A percentile compares a stretch with the other conserved stretches of the same genome.
phyloP scores from a whole-genome alignment of 163 green algal genomes.

The Coccomyxa subellipsoidea region DNA sequence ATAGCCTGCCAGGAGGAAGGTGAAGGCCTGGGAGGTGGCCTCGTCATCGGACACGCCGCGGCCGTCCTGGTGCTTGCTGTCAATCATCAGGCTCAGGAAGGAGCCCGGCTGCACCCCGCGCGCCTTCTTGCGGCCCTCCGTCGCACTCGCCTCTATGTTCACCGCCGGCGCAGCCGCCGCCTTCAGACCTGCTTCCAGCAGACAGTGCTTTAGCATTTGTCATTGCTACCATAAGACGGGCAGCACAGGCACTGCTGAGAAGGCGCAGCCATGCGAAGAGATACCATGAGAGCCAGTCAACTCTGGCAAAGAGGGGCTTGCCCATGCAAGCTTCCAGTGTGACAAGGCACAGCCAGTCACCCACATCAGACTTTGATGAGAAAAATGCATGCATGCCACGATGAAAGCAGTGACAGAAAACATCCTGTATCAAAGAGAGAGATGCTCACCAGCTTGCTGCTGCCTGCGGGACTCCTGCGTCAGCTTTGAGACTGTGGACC shows the following conservation, averaged over 20 bases:
- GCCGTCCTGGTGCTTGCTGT: background rate
- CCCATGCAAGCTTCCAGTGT: too few relatives aligned
- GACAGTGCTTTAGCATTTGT: too few relatives aligned
- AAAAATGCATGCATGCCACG: background rate
- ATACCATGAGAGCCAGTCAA: too few relatives aligned
- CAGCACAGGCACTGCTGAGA: too few relatives aligned
- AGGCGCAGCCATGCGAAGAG: too few relatives aligned
- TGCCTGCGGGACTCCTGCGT: background rate
- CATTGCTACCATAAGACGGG: too few relatives aligned
- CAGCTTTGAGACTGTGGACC: background rate
- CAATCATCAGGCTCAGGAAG: slow-evolving; percentile 15
- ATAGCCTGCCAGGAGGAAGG: slow-evolving; percentile 19
- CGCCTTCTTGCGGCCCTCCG: background rate
- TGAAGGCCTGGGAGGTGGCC: slow-evolving; percentile 6
- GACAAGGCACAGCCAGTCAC: too few relatives aligned
- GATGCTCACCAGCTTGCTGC: background rate
- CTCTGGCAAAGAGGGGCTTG: too few relatives aligned
- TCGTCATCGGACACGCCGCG: background rate
- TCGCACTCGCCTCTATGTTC: background rate
- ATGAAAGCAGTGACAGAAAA: background rate
- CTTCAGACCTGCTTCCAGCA: background rate
- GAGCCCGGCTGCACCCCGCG: background rate
- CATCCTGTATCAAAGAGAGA: background rate
- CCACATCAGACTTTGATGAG: too few relatives aligned
- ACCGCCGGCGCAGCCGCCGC: background rate